Evolutionary conservation across 2,329 filamentous ascomycete genomes (phyloP).

Genomic region (Diaporthe vexans): DNA sequence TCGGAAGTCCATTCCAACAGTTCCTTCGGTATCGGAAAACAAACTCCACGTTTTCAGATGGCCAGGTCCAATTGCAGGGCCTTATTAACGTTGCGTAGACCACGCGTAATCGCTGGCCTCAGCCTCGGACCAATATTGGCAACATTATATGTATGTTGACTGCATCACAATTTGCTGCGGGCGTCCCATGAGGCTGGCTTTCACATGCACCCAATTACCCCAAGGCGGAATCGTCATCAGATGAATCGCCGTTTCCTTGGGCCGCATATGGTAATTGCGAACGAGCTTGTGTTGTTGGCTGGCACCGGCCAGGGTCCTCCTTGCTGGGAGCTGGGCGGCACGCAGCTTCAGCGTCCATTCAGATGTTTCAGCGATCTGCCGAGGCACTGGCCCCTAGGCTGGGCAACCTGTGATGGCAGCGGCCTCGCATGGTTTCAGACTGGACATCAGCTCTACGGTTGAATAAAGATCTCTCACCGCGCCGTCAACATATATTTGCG

Average conservation of each 20-base stretch:
- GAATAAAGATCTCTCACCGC: slow-evolving; percentile 32
- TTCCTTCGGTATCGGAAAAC: no score
- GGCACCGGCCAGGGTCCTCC: slow-evolving; percentile 25
- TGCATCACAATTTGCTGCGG: no score
- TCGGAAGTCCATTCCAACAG: no score
- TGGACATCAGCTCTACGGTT: background rate
- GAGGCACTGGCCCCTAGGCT: slow-evolving; percentile 24
- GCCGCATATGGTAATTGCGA: slow-evolving; percentile 14
- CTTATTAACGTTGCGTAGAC: background rate
- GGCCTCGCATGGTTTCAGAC: background rate
- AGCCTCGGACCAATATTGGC: slow-evolving; percentile 6
- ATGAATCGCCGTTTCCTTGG: background rate
- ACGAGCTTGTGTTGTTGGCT: slow-evolving; percentile 12
- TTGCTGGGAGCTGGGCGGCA: background rate
- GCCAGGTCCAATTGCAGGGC: background rate
- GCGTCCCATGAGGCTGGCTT: background rate
- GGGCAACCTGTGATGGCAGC: slow-evolving; percentile 27
- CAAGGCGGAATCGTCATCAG: background rate
- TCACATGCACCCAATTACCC: slow-evolving; percentile 3
- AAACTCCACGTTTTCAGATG: background rate
- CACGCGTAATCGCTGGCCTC: background rate
- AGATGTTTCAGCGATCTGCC: slow-evolving; percentile 35
- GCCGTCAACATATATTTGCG: background rate
- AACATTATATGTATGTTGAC: background rate
- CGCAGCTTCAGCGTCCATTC: slow-evolving; percentile 5